phyloP scores from a whole-genome alignment of 768 basidiomycete genomes.

The Botryobasidium botryosum region DNA sequence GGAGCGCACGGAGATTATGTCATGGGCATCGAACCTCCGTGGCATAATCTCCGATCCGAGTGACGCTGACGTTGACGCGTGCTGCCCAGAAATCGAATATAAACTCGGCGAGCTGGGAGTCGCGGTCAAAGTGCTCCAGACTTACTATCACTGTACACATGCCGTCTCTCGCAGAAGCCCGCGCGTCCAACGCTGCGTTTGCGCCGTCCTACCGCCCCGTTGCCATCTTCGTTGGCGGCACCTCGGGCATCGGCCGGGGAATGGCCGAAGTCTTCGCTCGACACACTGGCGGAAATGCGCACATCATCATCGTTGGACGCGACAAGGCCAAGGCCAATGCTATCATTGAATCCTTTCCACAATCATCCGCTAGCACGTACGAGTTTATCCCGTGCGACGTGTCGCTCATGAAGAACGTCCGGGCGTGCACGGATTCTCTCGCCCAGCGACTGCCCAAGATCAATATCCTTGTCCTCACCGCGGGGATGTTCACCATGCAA shows the following conservation, averaged over 20 bases:
- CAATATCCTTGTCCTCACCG: too few relatives aligned
- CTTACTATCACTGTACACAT: slow-evolving; percentile 1
- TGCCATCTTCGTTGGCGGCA: slow-evolving; percentile 11
- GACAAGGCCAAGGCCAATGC: slow-evolving; percentile 10
- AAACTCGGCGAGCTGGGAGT: too few relatives aligned
- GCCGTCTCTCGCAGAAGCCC: slow-evolving; percentile 4
- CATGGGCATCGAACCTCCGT: too few relatives aligned
- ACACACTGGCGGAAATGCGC: slow-evolving; percentile 9
- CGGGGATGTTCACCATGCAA: too few relatives aligned
- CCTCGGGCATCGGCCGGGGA: slow-evolving; percentile 11
- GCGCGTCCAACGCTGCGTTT: slow-evolving; percentile 4
- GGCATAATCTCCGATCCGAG: too few relatives aligned
- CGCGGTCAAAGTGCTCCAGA: too few relatives aligned
- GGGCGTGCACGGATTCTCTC: slow-evolving; percentile 3
- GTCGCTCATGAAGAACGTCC: slow-evolving; percentile 13
- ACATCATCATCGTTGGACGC: slow-evolving; percentile 14
- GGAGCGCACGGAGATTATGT: too few relatives aligned
- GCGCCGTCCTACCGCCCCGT: slow-evolving; percentile 8
- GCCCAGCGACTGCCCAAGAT: too few relatives aligned
- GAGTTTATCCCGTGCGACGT: slow-evolving; percentile 19
- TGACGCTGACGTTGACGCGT: too few relatives aligned
- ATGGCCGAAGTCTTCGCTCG: slow-evolving; percentile 9
- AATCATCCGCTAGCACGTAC: slow-evolving; percentile 13
- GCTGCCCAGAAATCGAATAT: too few relatives aligned
- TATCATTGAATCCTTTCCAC: slow-evolving; percentile 11